Evolutionary conservation across 306 rosid genomes (phyloP).

Genomic region (Lathyrus tuberosus): DNA sequence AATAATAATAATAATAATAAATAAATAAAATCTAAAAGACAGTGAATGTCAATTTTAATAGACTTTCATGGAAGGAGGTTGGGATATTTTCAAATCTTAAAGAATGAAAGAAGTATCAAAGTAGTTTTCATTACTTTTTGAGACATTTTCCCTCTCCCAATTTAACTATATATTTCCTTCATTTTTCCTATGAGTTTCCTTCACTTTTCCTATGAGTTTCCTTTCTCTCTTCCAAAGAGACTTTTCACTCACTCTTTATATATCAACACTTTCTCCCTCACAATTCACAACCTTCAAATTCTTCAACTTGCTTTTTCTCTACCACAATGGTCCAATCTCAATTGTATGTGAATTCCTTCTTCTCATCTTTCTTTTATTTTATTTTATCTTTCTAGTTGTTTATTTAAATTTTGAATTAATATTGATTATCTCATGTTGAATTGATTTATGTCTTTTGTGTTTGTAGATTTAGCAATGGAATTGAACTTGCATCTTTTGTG

Average conservation of each 20-base stretch:
- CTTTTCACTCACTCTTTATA: slow-evolving; percentile 8
- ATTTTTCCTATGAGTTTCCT: not conserved
- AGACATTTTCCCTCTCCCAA: no score
- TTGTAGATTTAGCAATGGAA: slow-evolving; percentile 65
- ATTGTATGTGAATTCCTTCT: slow-evolving; percentile 21
- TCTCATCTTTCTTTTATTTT: not conserved
- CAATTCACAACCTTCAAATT: not conserved
- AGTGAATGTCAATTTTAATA: no score
- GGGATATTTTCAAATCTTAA: no score
- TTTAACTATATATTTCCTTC: no score
- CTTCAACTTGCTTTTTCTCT: not conserved
- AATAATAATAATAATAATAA: no score
- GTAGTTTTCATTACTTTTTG: no score
- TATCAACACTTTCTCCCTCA: not conserved
- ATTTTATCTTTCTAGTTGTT: not conserved
- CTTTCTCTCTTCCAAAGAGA: not conserved
- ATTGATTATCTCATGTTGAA: not conserved
- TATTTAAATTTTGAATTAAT: not conserved
- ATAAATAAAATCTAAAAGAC: no score
- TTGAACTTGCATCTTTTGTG: slow-evolving; percentile 40
- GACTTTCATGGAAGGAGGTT: no score
- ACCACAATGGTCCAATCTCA: slow-evolving; percentile 25
- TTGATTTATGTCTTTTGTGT: not conserved
- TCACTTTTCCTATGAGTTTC: not conserved
- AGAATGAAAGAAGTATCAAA: no score